These are phyloP conservation scores for Pilatotrama ljubarskyi DNA, from an alignment of 768 basidiomycete genomes.

Conservation along the genomic window DNA sequence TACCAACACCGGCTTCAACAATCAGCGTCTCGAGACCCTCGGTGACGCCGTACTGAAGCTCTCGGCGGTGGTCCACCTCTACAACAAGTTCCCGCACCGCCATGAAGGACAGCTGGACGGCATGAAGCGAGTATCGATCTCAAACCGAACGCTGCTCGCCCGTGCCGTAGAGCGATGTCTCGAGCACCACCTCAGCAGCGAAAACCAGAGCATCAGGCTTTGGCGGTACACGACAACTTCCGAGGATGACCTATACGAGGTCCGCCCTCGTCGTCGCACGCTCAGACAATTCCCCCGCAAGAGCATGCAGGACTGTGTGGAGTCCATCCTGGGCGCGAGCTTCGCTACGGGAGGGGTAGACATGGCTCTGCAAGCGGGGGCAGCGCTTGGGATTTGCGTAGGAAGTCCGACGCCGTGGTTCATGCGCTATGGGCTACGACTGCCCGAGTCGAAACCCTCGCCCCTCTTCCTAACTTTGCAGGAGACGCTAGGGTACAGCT, in stretches of 20 bases:
- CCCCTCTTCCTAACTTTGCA: conserved; percentile 58
- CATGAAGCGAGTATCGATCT: conserved; percentile 64
- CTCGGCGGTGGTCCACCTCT: conserved; percentile 71
- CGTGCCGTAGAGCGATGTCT: conserved; percentile 66
- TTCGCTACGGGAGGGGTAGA: conserved; percentile 72
- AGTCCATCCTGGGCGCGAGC: conserved; percentile 78
- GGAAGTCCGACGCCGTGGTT: conserved; percentile 74
- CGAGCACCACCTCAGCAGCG: conserved; percentile 63
- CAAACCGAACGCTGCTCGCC: conserved; percentile 68
- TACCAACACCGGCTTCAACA: conserved; percentile 64
- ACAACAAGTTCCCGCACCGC: conserved; percentile 71
- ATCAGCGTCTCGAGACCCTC: conserved; percentile 84
- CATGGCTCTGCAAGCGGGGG: conserved; percentile 65
- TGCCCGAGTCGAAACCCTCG: conserved; percentile 38
- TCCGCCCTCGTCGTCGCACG: conserved; percentile 33
- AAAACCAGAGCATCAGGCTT: conserved; percentile 48
- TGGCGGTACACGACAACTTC: conserved; percentile 59
- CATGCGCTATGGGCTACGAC: conserved; percentile 47
- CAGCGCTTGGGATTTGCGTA: conserved; percentile 65
- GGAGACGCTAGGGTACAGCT: conserved; percentile 66
- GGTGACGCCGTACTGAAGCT: conserved; percentile 85
- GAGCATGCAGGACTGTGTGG: conserved; percentile 86
- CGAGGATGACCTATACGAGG: conserved; percentile 37
- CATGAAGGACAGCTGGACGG: conserved; percentile 82
- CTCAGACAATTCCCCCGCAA: conserved; percentile 58